Base-by-base conservation (phyloP, 257 asterid species). In the Forsythia viridissima region DNA sequence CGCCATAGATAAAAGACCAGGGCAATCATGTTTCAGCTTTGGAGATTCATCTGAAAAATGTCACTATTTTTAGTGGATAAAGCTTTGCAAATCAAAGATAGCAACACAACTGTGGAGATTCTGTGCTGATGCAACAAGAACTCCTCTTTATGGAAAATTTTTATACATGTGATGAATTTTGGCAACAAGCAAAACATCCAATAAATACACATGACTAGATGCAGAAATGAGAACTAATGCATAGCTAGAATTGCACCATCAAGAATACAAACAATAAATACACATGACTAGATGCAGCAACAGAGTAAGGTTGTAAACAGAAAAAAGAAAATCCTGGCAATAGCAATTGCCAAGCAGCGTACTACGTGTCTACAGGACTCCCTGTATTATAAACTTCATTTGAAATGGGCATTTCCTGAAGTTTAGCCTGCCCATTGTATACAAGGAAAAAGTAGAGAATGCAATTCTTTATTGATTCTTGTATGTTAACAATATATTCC, bases 1-100 rank as follows among this genome's bases (percentile, higher is more conserved):
- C 8, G 94, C 91, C 98, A 96, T 96, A 34, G 99, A 90, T 71
- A 96, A 87, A 80, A 96, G 90, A 81, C 98, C 99, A 71, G 94
- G 92, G 43, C 84, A 78, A 69, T 96, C 98, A 86, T 96, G 99
- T 79, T 87, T 93, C 84, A 92, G 87, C 81, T 91, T 96, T 0
- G 97, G 88, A 71, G 87, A 82, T 84, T 96, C 99, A 65, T 89
- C 99, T 96, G 94, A 71, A 86, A 88, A 39, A 77, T 24, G 76
- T 46, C 13, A 4, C 70, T 73, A 73, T 30, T 41, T 65, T 79
- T 73, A 81, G 66, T 40, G 73, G 83, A 79, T 80, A 81, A 30
- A 8, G 4, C 13, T 4, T 24, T 63, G 24, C 8, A 63, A 30
- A 63, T 9, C 1, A 63, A 8, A 30, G 9, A 63, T 63, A 30